phyloP scores from a whole-genome alignment of 371 early-diverging fungal species.

The Funneliformis caledonium region DNA sequence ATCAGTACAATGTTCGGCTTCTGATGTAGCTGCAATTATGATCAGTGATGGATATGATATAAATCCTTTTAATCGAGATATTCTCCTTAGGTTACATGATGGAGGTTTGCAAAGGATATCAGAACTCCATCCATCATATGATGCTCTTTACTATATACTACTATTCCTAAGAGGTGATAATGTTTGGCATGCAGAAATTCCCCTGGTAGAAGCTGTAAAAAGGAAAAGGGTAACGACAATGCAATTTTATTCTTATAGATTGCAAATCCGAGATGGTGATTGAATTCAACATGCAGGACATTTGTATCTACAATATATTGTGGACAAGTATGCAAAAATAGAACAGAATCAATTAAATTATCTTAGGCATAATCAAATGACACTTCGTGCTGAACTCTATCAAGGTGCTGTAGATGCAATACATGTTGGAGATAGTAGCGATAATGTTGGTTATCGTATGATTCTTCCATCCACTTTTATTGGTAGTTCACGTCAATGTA shows the following conservation, averaged over 20 bases:
- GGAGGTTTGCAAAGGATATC: no score
- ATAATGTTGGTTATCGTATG: slow-evolving; percentile 27
- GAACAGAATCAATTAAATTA: slow-evolving; percentile 19
- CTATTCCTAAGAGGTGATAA: slow-evolving; percentile 30
- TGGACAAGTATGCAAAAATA: slow-evolving; percentile 38
- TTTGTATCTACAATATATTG: slow-evolving; percentile 34
- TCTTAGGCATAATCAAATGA: not conserved
- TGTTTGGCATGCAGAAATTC: slow-evolving; percentile 36
- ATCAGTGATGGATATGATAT: not conserved
- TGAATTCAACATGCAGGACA: no score
- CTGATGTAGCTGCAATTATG: slow-evolving; percentile 22
- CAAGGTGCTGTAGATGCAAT: slow-evolving; percentile 13
- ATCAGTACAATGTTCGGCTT: not conserved
- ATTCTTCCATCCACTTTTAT: slow-evolving; percentile 43
- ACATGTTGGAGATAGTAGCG: not conserved
- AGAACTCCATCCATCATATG: slow-evolving; percentile 26
- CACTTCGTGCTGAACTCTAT: slow-evolving; percentile 7
- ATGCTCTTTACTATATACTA: not conserved
- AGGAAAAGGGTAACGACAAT: not conserved
- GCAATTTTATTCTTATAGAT: no score
- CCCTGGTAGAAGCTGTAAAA: slow-evolving; percentile 28
- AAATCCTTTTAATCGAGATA: slow-evolving; percentile 20
- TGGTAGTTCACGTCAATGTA: slow-evolving; percentile 43
- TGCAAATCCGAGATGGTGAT: no score
- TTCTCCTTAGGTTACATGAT: slow-evolving; percentile 9